A percentile compares a stretch with the other conserved stretches of the same genome.
phyloP scores from a whole-genome alignment of 2,329 filamentous ascomycete genomes.

The Thermomyces lanuginosus region DNA sequence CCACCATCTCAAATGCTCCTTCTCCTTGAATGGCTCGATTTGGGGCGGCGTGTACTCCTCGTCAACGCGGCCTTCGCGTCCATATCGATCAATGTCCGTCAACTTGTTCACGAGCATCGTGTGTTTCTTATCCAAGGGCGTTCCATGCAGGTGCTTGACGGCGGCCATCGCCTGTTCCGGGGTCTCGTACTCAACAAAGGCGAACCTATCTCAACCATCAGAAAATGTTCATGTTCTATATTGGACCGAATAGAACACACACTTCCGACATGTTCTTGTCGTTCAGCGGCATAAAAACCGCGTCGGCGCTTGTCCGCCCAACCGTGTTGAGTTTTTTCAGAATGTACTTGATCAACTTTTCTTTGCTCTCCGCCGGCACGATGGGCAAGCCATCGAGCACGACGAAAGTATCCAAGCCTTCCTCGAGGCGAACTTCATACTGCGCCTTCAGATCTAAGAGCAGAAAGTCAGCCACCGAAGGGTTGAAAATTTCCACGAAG shows the following conservation, averaged over 20 bases:
- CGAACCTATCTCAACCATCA: slow-evolving; percentile 46
- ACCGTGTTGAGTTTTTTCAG: slow-evolving; percentile 80
- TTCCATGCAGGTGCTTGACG: slow-evolving; percentile 71
- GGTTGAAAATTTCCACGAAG: slow-evolving; percentile 10
- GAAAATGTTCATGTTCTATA: slow-evolving; percentile 5
- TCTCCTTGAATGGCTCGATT: slow-evolving; percentile 72
- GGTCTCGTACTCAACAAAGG: slow-evolving; percentile 91
- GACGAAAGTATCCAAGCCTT: slow-evolving; percentile 90
- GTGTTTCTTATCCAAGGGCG: slow-evolving; percentile 91
- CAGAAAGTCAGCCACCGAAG: slow-evolving; percentile 13
- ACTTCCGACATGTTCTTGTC: slow-evolving; percentile 73
- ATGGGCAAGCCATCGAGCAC: slow-evolving; percentile 86
- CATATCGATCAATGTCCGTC: slow-evolving; percentile 92
- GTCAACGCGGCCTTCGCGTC: slow-evolving; percentile 80
- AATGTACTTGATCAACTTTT: slow-evolving; percentile 91
- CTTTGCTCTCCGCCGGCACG: slow-evolving; percentile 70
- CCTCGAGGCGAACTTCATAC: slow-evolving; percentile 89
- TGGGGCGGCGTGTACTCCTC: slow-evolving; percentile 74
- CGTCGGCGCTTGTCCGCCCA: slow-evolving; percentile 70
- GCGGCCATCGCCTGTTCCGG: slow-evolving; percentile 78
- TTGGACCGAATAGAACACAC: slow-evolving; percentile 36
- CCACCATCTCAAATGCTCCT: slow-evolving; percentile 91
- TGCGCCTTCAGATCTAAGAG: slow-evolving; percentile 65
- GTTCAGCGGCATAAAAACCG: slow-evolving; percentile 84
- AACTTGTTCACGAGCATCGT: slow-evolving; percentile 93